Conservation (phyloP, 2,329 filamentous ascomycete species). For the Alternaria sp. region DNA sequence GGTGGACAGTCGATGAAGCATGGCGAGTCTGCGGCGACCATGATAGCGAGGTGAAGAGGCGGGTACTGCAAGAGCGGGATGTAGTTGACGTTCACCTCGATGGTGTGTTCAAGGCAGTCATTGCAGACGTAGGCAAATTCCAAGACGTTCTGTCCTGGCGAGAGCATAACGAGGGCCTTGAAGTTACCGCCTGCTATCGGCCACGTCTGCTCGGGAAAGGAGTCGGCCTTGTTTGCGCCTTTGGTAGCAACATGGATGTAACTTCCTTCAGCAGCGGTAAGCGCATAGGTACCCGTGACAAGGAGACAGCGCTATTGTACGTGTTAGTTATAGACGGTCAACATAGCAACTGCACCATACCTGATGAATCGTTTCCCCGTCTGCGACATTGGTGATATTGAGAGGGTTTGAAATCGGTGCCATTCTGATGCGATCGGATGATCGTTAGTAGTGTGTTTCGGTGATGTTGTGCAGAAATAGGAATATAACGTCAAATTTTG, state of each 20-base stretch:
- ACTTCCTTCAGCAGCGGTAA: conserved; percentile 19
- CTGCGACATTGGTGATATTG: conserved; percentile 26
- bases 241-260: conserved; percentile 31
- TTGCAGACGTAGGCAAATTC: conserved; percentile 29
- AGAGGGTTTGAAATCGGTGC: conserved; percentile 7
- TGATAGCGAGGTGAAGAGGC: conserved; percentile 41
- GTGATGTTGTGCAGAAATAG: not conserved
- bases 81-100: conserved; percentile 30
- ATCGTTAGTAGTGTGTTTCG: not conserved
- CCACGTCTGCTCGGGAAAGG: conserved; percentile 42
- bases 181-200: conserved; percentile 39
- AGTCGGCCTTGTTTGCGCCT: conserved; percentile 22
- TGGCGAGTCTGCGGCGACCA: conserved; percentile 43
- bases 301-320: conserved; percentile 34
- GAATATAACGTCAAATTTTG: not conserved
- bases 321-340: not conserved
- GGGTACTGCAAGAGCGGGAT: conserved; percentile 39
- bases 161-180: conserved; percentile 42
- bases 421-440: not conserved
- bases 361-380: conserved; percentile 39
- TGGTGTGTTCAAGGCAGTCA: conserved; percentile 15
- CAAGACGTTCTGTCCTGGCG: conserved; percentile 31
- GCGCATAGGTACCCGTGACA: conserved; percentile 32
- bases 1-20: conserved; percentile 40
- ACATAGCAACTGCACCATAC: not conserved